Evolutionary conservation across 345 rosid species (phyloP).

Genomic region (Eucalyptus tenuipes): DNA sequence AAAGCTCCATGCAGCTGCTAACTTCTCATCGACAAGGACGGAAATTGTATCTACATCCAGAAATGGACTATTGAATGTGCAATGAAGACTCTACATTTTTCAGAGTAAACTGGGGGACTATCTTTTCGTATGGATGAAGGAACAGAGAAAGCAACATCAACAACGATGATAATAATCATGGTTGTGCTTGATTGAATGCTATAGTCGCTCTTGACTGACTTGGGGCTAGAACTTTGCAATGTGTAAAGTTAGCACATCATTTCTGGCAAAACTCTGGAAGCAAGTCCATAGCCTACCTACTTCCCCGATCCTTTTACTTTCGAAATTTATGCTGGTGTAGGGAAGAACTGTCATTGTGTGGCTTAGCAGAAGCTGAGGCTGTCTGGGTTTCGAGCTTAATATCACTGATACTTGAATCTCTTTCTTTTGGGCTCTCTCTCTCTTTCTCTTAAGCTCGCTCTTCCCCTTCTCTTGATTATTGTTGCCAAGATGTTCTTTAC

Average conservation of each 20-base stretch:
- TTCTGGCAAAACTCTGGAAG: not conserved
- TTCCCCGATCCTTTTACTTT: not conserved
- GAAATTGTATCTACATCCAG: not conserved
- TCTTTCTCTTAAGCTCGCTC: not conserved
- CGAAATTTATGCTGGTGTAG: not conserved
- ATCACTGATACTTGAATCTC: not conserved
- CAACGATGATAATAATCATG: not conserved
- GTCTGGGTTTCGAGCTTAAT: not conserved
- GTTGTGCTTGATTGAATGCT: not conserved
- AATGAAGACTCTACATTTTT: not conserved
- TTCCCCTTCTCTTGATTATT: not conserved
- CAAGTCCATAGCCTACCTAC: not conserved
- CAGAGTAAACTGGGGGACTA: not conserved
- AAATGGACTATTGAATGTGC: not conserved
- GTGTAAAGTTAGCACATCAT: not conserved
- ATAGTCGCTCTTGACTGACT: not conserved
- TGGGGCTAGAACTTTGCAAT: not conserved
- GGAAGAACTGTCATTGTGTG: not conserved
- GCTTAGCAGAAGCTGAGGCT: not conserved
- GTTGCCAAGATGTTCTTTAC: not conserved
- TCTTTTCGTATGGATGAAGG: not conserved
- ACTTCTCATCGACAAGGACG: not conserved
- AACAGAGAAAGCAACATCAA: not conserved
- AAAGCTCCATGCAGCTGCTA: not conserved
- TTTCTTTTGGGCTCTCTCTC: not conserved